Base-by-base conservation (phyloP, 228 moss, liverwort and hornwort genomes). In the Sphagnum magellanicum region DNA sequence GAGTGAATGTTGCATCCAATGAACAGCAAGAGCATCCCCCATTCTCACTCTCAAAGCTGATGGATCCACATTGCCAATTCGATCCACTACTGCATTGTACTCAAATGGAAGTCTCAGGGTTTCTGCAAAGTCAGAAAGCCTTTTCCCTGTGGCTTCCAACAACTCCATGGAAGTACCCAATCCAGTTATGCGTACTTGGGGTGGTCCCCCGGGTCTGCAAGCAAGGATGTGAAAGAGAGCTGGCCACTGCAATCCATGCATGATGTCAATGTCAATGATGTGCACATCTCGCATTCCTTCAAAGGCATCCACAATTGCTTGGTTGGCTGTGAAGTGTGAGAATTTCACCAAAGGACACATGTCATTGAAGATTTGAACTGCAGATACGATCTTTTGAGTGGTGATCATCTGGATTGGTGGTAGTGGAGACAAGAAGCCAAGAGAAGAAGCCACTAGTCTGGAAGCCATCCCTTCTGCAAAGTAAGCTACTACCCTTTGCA, bases 211-310 rank as follows among this genome's bases (percentile, higher is more conserved):
- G 4, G 71, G 66, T 17, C 84, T 63, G 46, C 68, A 68, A n/a
- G 81, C 84, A 72, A 84, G 66, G 4, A 80, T 66, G 49, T 84
- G 84, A 49, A 84, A 78, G 55, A 84, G 61, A 50, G 78, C 68
- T 8, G 84, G 81, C 84, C 84, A 84, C 68, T 84, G 84, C 50
- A 84, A 75, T 8, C 84, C 84, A 60, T 84, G 84, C 81, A 84
- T 81, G 63, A 84, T 84, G 63, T 84, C 78, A 51, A 84, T 70
- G 17, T 84, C 84, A 49, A 84, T 58, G 13, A 84, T 76, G 63
- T 84, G 84, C 50, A 84, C 78, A 59, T 60, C 53, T 10, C 7
- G 50, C n/a, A 67, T 72, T 10, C 78, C 81, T 48, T 84, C 78
- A 2, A 84, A 13, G 10, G 84, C 84, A 62, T 84, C 84, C 8